Evolutionary conservation across 2,329 filamentous ascomycete species (phyloP).

Genomic region (Colletotrichum siamense): DNA sequence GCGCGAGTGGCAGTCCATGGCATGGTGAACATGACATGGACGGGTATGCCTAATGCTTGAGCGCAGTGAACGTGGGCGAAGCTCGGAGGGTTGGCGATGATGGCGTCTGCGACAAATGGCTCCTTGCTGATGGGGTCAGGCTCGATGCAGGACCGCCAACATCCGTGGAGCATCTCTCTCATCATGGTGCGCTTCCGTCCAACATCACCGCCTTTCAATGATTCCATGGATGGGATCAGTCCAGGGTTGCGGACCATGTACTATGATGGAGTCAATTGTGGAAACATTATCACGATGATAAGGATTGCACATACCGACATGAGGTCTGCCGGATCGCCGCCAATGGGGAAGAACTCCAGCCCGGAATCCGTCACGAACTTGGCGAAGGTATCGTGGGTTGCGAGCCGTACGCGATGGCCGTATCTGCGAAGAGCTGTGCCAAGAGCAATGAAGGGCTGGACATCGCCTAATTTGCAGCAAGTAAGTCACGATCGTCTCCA

Average conservation of each 20-base stretch:
- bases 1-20: conserved; percentile 76
- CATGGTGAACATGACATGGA: conserved; percentile 65
- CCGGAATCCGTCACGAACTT: conserved; percentile 51
- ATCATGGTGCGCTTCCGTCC: conserved; percentile 31
- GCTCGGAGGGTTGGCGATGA: conserved; percentile 55
- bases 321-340: conserved; percentile 53
- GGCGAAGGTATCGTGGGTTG: conserved; percentile 55
- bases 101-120: conserved; percentile 53
- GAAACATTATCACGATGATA: too few species aligned
- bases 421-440: conserved; percentile 45
- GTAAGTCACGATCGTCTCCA: neutral
- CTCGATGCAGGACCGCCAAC: conserved; percentile 34
- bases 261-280: conserved; percentile 6
- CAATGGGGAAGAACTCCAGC: conserved; percentile 59
- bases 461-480: conserved; percentile 40
- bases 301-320: conserved; percentile 31
- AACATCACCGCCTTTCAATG: conserved; percentile 30
- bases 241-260: conserved; percentile 37
- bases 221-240: conserved; percentile 32
- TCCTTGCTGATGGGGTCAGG: conserved; percentile 22
- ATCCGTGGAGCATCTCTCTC: conserved; percentile 31
- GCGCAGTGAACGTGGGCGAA: conserved; percentile 55
- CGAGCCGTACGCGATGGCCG: conserved; percentile 49
- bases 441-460: conserved; percentile 55
- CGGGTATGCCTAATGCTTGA: conserved; percentile 45